These are phyloP conservation scores for Leccinum boreale DNA, from an alignment of 768 basidiomycete genomes.

Conservation along the genomic window DNA sequence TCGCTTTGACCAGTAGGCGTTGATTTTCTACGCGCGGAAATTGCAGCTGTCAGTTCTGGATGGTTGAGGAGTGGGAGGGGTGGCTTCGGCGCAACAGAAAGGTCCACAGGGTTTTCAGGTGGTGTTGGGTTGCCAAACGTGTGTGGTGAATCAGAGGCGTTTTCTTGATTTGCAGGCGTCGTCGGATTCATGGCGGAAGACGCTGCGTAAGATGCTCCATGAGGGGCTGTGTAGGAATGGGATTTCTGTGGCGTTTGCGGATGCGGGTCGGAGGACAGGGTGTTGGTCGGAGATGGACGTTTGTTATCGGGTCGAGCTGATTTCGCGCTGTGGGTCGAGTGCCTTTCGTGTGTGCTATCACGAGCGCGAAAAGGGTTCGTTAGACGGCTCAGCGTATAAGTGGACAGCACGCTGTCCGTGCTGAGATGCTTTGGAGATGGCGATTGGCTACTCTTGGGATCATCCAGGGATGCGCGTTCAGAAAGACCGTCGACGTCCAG, in stretches of 20 bases:
- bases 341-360: slow-evolving; percentile 2
- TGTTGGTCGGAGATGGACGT: slow-evolving; percentile 28
- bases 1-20: slow-evolving; percentile 3
- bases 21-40: slow-evolving; percentile 21
- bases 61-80: slow-evolving; percentile 56
- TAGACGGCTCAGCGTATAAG: slow-evolving; percentile 19
- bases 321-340: slow-evolving; percentile 7
- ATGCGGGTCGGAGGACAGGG: slow-evolving; percentile 25
- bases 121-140: slow-evolving; percentile 42
- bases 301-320: slow-evolving; percentile 23
- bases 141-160: slow-evolving; percentile 34
- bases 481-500: slow-evolving; percentile 15
- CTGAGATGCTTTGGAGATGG: slow-evolving; percentile 19
- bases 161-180: slow-evolving; percentile 27
- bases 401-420: slow-evolving; percentile 17
- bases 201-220: slow-evolving; percentile 5
- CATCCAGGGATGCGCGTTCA: slow-evolving; percentile 8
- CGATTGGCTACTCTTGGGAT: slow-evolving; percentile 12
- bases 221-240: slow-evolving; percentile 18
- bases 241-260: slow-evolving; percentile 25
- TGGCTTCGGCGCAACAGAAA: slow-evolving; percentile 37
- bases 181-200: slow-evolving; percentile 20
- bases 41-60: slow-evolving; percentile 26
- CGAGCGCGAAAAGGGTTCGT: slow-evolving; percentile 16
- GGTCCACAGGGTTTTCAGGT: slow-evolving; percentile 16